Conservation (phyloP, 2,329 filamentous ascomycete species). For the Truncatella angustata region DNA sequence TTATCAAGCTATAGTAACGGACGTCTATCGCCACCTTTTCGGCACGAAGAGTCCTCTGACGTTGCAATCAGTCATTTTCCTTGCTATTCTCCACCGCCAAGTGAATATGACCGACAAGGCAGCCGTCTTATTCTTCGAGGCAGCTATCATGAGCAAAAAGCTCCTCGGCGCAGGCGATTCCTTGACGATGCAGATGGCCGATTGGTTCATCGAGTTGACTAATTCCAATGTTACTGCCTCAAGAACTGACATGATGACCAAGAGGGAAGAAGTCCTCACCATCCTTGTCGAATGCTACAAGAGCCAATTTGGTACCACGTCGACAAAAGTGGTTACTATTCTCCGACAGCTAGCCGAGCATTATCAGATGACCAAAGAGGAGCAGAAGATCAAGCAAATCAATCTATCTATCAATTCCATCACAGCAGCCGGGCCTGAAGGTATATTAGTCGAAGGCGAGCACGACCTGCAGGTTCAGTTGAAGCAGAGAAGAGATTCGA, state of each 20-base stretch:
- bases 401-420: neutral
- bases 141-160: conserved; percentile 10
- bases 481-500: neutral
- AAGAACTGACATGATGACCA: conserved; percentile 9
- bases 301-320: conserved; percentile 6
- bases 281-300: conserved; percentile 11
- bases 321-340: neutral
- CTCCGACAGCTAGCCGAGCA: conserved; percentile 4
- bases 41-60: conserved; percentile 16
- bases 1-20: conserved; percentile 26
- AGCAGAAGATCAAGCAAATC: conserved; percentile 9
- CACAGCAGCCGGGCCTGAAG: neutral
- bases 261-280: conserved; percentile 6
- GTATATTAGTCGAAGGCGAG: neutral
- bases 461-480: neutral
- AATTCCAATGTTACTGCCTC: neutral
- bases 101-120: conserved; percentile 13
- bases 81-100: conserved; percentile 13
- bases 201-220: conserved; percentile 15
- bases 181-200: conserved; percentile 15
- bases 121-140: conserved; percentile 15
- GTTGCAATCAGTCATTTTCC: conserved; percentile 17
- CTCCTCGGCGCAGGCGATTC: conserved; percentile 8
- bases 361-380: conserved; percentile 8
- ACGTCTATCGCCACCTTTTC: conserved; percentile 29